Evolutionary conservation across 805 yeast genomes (phyloP), one percentile per base, ranked within the genome.

Genomic region (Wickerhamomyces sydowiorum): DNA sequence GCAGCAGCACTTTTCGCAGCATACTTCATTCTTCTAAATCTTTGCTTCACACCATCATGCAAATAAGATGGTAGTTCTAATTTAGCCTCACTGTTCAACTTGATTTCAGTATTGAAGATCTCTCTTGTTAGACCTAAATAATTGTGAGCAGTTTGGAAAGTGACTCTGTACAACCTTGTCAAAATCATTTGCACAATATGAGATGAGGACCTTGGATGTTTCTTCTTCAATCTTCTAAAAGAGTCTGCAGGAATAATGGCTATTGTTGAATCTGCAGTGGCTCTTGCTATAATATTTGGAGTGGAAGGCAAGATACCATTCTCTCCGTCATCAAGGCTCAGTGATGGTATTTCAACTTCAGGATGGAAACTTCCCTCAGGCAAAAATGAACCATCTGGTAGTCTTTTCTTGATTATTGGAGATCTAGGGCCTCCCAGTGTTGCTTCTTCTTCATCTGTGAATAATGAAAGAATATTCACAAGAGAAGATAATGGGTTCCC

Each of bases 161-260:
- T 91, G 8, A 93, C 96, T 50, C 95, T 76, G 58, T 88, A 87
- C 40, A 93, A 70, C 47, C 96, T 75, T 1, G 95, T 82, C 42
- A 91, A 65, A 20, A 91, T 87, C 78, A 91, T 89, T 53, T 95
- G 96, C 13, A 91, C 91, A 24, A 93, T 90, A 60, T 90, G 96
- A 0, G 96, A 86, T 0, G 96, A 83, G 1, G 96, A 86, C 48
- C 85, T 78, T 6, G 98, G 98, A 56, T 81, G 87, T 52, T 80
- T 85, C 24, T 67, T 58, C 7, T 85, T 82, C 31, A 91, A 73
- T 41, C 84, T 69, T 42, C 76, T 72, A 52, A 91, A 93, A 0
- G 97, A 86, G 40, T 78, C 81, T 1, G 82, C 78, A 0, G 99
- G 99, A 14, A 91, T 90, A 29, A 91, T 84, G 1, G 98, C 96